Conservation (phyloP, 2,329 filamentous ascomycete species). For the Basipetospora chlamydospora region DNA sequence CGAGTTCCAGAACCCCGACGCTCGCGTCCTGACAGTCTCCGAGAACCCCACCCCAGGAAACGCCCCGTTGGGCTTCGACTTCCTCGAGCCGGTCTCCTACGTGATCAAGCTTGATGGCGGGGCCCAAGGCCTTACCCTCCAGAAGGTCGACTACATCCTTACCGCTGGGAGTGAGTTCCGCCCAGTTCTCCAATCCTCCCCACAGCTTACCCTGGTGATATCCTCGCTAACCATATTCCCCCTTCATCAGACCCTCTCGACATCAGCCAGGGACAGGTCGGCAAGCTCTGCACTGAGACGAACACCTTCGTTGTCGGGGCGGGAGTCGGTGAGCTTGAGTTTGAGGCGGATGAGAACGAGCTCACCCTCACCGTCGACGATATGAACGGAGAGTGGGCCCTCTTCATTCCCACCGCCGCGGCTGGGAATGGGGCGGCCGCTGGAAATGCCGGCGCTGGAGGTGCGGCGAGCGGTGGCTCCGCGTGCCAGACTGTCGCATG, state of each 20-base stretch:
- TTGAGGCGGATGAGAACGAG: conserved; percentile 26
- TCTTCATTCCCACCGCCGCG: conserved; percentile 16
- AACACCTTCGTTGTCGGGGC: conserved; percentile 20
- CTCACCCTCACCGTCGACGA: conserved; percentile 16
- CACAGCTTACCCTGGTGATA: not conserved
- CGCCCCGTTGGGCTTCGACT: conserved; percentile 20
- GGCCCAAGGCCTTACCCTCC: conserved; percentile 17
- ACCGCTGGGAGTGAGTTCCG: conserved; percentile 18
- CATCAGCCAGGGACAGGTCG: conserved; percentile 20
- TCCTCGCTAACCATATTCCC: not conserved
- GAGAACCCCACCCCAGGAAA: conserved; percentile 20
- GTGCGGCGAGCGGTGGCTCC: not conserved
- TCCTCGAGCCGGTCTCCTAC: conserved; percentile 22
- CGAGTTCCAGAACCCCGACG: conserved; percentile 21
- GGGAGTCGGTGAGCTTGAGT: conserved; percentile 23
- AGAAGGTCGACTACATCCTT: conserved; percentile 25
- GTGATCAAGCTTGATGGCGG: conserved; percentile 18
- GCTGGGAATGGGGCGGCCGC: conserved; percentile 6
- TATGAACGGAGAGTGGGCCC: conserved; percentile 18
- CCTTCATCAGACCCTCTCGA: conserved; percentile 16
- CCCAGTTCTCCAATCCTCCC: not conserved
- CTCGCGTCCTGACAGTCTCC: conserved; percentile 19
- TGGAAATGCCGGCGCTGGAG: not conserved
- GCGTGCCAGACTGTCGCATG: no score
- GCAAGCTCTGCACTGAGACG: conserved; percentile 19